Percentiles rank a stretch among this genome's conserved stretches.
Evolutionary conservation across 192 early-diverging fungal genomes (phyloP).

Genomic region (Gamsiella multidivaricata): DNA sequence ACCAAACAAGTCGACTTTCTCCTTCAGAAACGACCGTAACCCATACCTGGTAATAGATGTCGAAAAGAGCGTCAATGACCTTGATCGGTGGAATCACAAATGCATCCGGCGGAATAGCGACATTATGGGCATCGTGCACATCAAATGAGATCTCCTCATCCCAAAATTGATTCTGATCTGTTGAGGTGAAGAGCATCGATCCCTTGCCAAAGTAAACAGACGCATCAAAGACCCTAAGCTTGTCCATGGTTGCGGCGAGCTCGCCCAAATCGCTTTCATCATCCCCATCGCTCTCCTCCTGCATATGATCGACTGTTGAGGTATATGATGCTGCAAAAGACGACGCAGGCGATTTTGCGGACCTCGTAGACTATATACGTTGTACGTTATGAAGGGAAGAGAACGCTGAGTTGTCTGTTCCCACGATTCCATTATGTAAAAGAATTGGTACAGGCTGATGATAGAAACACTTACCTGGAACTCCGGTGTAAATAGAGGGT

Average conservation of each 20-base stretch:
- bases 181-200: conserved; percentile 50
- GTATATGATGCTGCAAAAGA: conserved; percentile 44
- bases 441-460: too few species aligned
- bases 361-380: conserved; percentile 20
- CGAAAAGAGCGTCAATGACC: conserved; percentile 41
- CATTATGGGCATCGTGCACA: conserved; percentile 29
- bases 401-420: too few species aligned
- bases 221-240: conserved; percentile 49
- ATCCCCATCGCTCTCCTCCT: conserved; percentile 27
- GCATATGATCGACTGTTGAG: conserved; percentile 32
- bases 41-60: conserved; percentile 45
- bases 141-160: conserved; percentile 54
- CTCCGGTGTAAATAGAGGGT: conserved; percentile 40
- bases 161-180: conserved; percentile 50
- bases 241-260: conserved; percentile 45
- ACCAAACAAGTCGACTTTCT: too few species aligned
- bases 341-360: conserved; percentile 34
- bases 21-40: background rate
- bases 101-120: conserved; percentile 38
- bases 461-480: conserved; percentile 18
- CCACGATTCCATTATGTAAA: too few species aligned
- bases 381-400: too few species aligned
- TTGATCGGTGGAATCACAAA: conserved; percentile 35
- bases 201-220: conserved; percentile 51
- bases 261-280: conserved; percentile 39